Base-by-base conservation (phyloP, 768 basidiomycete species). In the Boletus vermiculosoides region DNA sequence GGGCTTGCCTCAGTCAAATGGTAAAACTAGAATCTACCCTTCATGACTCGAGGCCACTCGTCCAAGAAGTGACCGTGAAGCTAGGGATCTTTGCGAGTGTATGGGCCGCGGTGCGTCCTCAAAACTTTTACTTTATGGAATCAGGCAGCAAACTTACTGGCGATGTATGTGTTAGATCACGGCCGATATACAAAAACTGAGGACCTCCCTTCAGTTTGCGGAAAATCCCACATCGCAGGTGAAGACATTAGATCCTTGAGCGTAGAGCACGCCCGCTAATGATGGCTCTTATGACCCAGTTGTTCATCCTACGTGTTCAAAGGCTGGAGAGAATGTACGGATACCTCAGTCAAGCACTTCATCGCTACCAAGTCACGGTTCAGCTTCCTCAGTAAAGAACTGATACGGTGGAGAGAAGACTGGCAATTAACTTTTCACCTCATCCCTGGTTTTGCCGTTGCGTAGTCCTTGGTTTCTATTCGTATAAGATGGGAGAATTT, bases 291-390 rank as follows among this genome's bases (percentile, higher is more conserved):
- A 45, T 31, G 3, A 25, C n/a, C 3, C 8, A 63, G 65, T 25
- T 66, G 16, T 66, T 66, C 45, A 20, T 45, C 45, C 39, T 36
- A 13, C 65, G 65, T 15, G 46, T 66, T 36, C 45, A 55, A 22
- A 50, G 42, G 37, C 41, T 66, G 28, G 65, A 66, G 48, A 50
- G 1, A 4, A 49, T 66, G 61, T 66, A 66, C 5, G 56, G 56
- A 22, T 65, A 58, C 41, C 66, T 67, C 10, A 62, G 63, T 25
- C 59, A 45, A 30, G 65, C 66, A 7, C 65, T 67, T 41, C 63
- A 60, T 31, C 50, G 59, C 33, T 67, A 66, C 40, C 65, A 67
- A 23, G 52, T 59, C 52, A 66, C 52, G 7, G 64, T 66, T 41
- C 58, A 2, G 11, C 54, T 66, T 5, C 52, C 50, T 28, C n/a